phyloP scores from a whole-genome alignment of 139 green algal genomes.

The Chlorella ohadii region DNA sequence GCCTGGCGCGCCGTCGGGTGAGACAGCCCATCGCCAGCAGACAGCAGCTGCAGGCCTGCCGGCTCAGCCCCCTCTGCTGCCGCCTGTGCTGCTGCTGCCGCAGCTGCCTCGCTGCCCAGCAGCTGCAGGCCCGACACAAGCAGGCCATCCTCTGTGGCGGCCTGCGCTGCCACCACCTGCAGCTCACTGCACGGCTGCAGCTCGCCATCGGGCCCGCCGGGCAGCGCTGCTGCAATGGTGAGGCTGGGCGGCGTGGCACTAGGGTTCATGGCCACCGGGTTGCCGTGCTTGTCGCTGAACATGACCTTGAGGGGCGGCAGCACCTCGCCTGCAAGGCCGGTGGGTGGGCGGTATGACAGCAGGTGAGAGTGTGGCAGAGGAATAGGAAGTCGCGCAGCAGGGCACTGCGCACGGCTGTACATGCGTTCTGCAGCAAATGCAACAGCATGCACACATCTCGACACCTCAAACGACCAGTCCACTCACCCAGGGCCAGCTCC shows the following conservation, averaged over 20 bases:
- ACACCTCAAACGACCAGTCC: too few relatives aligned
- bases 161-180: constrained; percentile 32
- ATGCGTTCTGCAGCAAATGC: background rate
- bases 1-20: constrained; percentile 23
- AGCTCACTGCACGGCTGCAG: constrained; percentile 41
- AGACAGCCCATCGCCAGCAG: background rate
- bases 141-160: constrained; percentile 25
- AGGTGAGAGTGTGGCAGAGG: too few relatives aligned
- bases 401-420: too few relatives aligned
- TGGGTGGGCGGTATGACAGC: too few relatives aligned
- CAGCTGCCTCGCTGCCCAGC: constrained; percentile 16
- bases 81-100: background rate
- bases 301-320: constrained; percentile 64
- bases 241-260: background rate
- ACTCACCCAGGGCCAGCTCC: constrained; percentile 60
- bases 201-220: background rate
- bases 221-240: background rate
- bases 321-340: constrained; percentile 40
- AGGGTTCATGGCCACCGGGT: constrained; percentile 39
- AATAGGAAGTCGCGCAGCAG: too few relatives aligned
- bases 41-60: background rate
- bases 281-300: constrained; percentile 62
- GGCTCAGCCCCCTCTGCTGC: background rate
- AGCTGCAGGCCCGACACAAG: constrained; percentile 21
- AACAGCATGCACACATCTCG: background rate